Conservation (phyloP, 139 green algal genomes). For the Asterochloris sp. region DNA sequence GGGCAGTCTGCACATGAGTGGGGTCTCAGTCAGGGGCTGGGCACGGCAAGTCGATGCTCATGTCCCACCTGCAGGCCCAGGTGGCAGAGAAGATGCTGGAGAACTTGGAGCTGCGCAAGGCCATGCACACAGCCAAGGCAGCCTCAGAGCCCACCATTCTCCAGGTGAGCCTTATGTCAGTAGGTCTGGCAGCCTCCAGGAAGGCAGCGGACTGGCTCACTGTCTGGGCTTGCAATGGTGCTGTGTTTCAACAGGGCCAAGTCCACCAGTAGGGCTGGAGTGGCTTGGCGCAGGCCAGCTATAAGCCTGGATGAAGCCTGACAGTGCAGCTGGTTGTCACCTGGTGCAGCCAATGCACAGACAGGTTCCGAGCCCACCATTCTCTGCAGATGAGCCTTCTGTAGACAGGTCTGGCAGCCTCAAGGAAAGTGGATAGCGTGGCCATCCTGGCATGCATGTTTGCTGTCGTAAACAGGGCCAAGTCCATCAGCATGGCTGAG, state of each 20-base stretch:
- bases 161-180: slow-evolving; percentile 2
- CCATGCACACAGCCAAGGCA: slow-evolving; percentile 25
- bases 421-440: not conserved
- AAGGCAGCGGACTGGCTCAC: not conserved
- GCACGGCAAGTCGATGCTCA: not conserved
- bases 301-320: not conserved
- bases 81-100: slow-evolving; percentile 54
- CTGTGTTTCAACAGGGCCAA: not conserved
- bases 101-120: slow-evolving; percentile 37
- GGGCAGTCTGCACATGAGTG: too few relatives aligned
- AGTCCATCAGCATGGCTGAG: not conserved
- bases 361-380: slow-evolving; percentile 33
- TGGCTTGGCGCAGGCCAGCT: not conserved
- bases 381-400: slow-evolving; percentile 24
- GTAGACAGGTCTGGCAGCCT: not conserved
- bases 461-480: not conserved
- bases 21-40: too few relatives aligned
- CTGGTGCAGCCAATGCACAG: too few relatives aligned
- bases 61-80: slow-evolving; percentile 32
- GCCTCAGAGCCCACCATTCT: slow-evolving; percentile 41
- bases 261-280: not conserved
- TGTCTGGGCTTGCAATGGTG: not conserved
- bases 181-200: not conserved
- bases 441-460: not conserved
- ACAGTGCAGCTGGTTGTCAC: not conserved